These are phyloP conservation scores for Knoxdaviesia proteae DNA, from an alignment of 2,329 filamentous ascomycete genomes.

Conservation along the genomic window DNA sequence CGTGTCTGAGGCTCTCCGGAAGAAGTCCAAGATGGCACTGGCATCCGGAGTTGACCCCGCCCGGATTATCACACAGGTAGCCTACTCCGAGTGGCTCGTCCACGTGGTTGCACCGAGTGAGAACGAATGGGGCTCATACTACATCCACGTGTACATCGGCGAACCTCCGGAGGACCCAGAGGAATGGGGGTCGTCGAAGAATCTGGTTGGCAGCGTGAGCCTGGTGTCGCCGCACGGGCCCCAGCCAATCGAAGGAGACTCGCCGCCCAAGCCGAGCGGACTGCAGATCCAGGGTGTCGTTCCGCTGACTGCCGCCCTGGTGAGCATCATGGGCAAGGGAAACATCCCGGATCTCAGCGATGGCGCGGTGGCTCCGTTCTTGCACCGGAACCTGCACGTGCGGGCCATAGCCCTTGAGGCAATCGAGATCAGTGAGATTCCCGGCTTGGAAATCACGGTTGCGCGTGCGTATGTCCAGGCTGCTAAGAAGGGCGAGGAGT, in stretches of 20 bases:
- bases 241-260: slow-evolving; percentile 8
- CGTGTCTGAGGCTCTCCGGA: too few relatives aligned
- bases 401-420: slow-evolving; percentile 10
- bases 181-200: slow-evolving; percentile 29
- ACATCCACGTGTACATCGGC: slow-evolving; percentile 48
- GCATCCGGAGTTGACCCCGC: too few relatives aligned
- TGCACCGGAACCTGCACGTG: slow-evolving; percentile 17
- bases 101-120: slow-evolving; percentile 43
- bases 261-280: slow-evolving; percentile 4
- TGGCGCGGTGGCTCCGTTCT: slow-evolving; percentile 17
- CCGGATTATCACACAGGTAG: too few relatives aligned
- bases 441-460: slow-evolving; percentile 15
- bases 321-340: slow-evolving; percentile 18
- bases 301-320: slow-evolving; percentile 27
- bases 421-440: slow-evolving; percentile 10
- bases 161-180: slow-evolving; percentile 19
- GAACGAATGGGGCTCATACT: slow-evolving; percentile 37
- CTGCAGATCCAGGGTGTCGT: slow-evolving; percentile 17
- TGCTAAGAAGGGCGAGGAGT: slow-evolving; percentile 12
- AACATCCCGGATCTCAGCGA: slow-evolving; percentile 17
- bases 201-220: slow-evolving; percentile 40
- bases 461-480: slow-evolving; percentile 16
- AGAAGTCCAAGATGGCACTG: too few relatives aligned
- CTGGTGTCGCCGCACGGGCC: slow-evolving; percentile 19
- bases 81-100: slow-evolving; percentile 39